phyloP scores from a whole-genome alignment of 345 rosid genomes.

The Raphanus sativus region DNA sequence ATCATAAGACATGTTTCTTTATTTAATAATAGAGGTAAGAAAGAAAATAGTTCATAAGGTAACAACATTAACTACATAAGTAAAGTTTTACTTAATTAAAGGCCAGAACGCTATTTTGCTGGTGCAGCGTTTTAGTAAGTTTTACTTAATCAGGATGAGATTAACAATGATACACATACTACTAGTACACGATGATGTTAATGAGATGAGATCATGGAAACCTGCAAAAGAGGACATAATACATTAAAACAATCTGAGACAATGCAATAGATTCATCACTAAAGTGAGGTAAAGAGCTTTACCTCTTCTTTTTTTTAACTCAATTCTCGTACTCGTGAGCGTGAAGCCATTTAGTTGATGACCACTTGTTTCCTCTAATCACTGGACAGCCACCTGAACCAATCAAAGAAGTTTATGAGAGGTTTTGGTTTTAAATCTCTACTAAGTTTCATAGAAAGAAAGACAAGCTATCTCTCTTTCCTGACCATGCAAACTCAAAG shows the following conservation, averaged over 20 bases:
- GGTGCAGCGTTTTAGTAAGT: not conserved
- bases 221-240: not conserved
- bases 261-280: not conserved
- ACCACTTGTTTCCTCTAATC: slow-evolving; percentile 90
- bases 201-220: slow-evolving; percentile 8
- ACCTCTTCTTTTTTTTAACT: slow-evolving; percentile 13
- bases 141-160: not conserved
- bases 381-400: slow-evolving; percentile 85
- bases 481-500: slow-evolving; percentile 88
- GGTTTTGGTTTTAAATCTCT: not conserved
- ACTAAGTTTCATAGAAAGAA: not conserved
- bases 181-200: not conserved
- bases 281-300: not conserved
- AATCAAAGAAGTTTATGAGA: not conserved
- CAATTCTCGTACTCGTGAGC: slow-evolving; percentile 59
- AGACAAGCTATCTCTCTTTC: not conserved
- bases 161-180: not conserved
- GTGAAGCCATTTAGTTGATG: slow-evolving; percentile 92
- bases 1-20: not conserved
- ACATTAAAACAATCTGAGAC: slow-evolving; percentile 7
- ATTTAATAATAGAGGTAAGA: not conserved
- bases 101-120: not conserved
- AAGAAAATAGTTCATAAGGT: not conserved
- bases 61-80: not conserved
- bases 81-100: too few relatives aligned